Base-by-base conservation (phyloP, 257 asterid genomes). In the Plectranthus barbatus region DNA sequence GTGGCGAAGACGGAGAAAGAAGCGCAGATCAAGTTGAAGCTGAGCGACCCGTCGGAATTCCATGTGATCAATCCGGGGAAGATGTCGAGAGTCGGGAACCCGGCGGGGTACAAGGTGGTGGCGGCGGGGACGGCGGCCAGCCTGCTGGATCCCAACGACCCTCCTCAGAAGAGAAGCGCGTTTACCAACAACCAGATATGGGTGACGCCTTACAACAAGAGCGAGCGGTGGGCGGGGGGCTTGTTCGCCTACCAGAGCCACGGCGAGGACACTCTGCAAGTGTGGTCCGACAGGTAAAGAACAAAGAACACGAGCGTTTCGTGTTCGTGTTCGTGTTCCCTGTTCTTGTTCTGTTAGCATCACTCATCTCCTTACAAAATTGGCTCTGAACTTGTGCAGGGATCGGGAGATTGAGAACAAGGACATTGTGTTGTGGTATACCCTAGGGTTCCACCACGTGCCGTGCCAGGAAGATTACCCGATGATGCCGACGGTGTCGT, bases 391-490 rank as follows among this genome's bases (percentile, higher is more conserved):
- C n/a, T 59, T 24, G 13, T 72, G 68, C 84, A 88, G 99, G 76
- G 86, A 92, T 46, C 76, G 99, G 17, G 44, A 75, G 1, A 92
- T 92, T 13, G 96, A 86, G 83, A 83, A 87, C 80, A 82, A 74
- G 80, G 99, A 92, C 78, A 86, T 92, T 2, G 97, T 92, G 62
- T 2, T 92, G 56, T 92, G 99, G 99, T 92, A 92, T 45, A 92
- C 99, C 17, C 66, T 92, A 62, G 99, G 99, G 0, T 92, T 92
- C 77, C 99, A 92, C 76, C 99, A 92, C 31, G 81, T 92, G n/a
- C 99, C 99, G 15, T 92, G 99, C 76, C 99, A 92, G 55, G 99
- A 92, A 64, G 99, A 92, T 65, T 92, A 67, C 60, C 99, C 99
- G 0, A 85, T 92, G 45, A 92, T 92, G 99, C 99, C 99, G 14